Evolutionary conservation across 1,284 basidiomycete species (phyloP).

Genomic region (Sanghuangporus sanghuang): DNA sequence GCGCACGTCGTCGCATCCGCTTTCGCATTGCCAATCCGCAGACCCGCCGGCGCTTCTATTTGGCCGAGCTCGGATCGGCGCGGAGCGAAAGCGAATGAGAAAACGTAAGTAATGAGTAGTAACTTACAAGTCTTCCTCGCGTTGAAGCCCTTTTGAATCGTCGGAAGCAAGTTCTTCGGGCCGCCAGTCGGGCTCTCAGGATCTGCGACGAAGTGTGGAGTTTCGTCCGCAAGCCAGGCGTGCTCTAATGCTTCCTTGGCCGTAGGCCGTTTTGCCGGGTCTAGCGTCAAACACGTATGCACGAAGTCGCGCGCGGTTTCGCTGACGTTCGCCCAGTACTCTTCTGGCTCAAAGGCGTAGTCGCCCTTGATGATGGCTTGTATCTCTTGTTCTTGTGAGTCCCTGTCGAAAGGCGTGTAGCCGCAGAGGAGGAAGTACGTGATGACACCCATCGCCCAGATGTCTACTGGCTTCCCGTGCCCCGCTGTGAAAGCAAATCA

Average conservation of each 20-base stretch:
- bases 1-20: not conserved
- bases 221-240: conserved; percentile 70
- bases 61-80: not conserved
- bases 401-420: conserved; percentile 93
- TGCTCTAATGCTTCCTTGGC: conserved; percentile 68
- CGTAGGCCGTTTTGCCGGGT: conserved; percentile 75
- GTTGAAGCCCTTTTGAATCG: conserved; percentile 85
- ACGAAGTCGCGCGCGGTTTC: conserved; percentile 82
- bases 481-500: conserved; percentile 50
- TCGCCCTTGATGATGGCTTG: conserved; percentile 90
- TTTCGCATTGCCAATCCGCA: not conserved
- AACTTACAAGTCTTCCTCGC: conserved; percentile 79
- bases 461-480: conserved; percentile 93
- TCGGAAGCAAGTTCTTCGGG: conserved; percentile 80
- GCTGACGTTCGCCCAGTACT: conserved; percentile 87
- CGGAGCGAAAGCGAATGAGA: not conserved
- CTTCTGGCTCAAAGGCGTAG: conserved; percentile 84
- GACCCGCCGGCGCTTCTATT: not conserved
- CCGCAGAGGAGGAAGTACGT: conserved; percentile 94
- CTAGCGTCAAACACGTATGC: conserved; percentile 73
- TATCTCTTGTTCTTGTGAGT: conserved; percentile 85
- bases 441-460: conserved; percentile 97
- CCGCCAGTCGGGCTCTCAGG: conserved; percentile 50
- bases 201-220: conserved; percentile 70
- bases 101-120: conserved; percentile 7